Evolutionary conservation across 345 rosid species (phyloP), one percentile per base, ranked within the genome.

Genomic region (Heritiera littoralis): DNA sequence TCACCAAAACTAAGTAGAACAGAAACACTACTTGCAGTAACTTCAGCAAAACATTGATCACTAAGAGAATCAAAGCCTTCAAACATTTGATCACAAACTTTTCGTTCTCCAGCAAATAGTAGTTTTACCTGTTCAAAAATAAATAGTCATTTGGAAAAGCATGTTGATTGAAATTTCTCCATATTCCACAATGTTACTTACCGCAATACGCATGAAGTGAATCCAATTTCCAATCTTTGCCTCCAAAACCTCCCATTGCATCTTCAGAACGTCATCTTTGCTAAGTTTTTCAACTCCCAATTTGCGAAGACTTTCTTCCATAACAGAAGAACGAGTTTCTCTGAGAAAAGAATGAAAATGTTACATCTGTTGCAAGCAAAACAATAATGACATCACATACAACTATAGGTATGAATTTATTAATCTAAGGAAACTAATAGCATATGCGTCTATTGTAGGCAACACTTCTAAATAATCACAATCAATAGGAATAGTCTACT

Each of bases 1-100:
- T 96, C 99, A 43, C 99, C 99, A 87, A 96, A 96, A 90, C 99
- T 96, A 80, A 96, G 98, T 72, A 96, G 95, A 88, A 91, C 90
- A 54, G 94, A 86, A 77, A 96, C 97, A 82, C 98, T 91, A 77
- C 87, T 87, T 48, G 90, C 66, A 13, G 97, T 88, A 82, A 94
- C 98, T 82, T 93, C 93, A 41, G 97, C 95, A 79, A 96, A 96
- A 82, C 94, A 91, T 85, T 91, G 97, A 90, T 96, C 99, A 64
- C 91, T 88, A 48, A 92, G 91, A 80, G 98, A 86, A 81, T 91
- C 97, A 77, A 85, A 92, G 79, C 94, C 95, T 70, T 92, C 92
- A 69, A 96, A 94, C 78, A 96, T 92, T 86, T 92, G 94, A 90
- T 94, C 90, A 78, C 99, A 94, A 32, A 94, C 94, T 86, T 90